Conservation (phyloP, 1,284 basidiomycete genomes). For the Thecaphora frezii region DNA sequence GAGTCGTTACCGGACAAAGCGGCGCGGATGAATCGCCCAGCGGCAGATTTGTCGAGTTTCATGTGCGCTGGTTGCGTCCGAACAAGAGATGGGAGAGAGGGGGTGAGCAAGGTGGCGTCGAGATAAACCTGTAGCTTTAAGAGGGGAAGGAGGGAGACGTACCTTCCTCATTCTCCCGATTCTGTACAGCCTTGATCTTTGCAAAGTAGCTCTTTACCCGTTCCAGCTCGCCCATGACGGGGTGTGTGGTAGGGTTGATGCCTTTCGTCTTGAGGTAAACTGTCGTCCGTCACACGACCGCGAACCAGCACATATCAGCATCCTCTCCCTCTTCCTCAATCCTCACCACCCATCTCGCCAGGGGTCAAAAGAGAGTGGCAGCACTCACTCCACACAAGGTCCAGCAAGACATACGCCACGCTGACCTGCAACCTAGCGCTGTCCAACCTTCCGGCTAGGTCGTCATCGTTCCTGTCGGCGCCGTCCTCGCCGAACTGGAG, state of each 20-base stretch:
- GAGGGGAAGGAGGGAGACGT: not conserved
- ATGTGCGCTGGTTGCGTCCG: not conserved
- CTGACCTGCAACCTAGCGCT: conserved; percentile 40
- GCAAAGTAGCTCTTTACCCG: conserved; percentile 45
- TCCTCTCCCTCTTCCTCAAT: no score
- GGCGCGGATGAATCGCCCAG: conserved; percentile 34
- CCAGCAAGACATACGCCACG: conserved; percentile 41
- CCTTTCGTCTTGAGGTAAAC: conserved; percentile 44
- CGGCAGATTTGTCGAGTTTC: conserved; percentile 31
- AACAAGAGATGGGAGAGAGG: no score
- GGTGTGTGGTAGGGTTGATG: conserved; percentile 35
- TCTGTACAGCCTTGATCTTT: conserved; percentile 40
- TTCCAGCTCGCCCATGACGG: conserved; percentile 40
- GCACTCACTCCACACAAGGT: conserved; percentile 40
- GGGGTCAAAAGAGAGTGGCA: not conserved
- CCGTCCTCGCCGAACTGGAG: not conserved
- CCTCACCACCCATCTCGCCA: no score
- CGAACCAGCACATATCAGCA: not conserved
- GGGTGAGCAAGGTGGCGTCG: no score
- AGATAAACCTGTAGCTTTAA: no score
- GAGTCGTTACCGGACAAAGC: conserved; percentile 18
- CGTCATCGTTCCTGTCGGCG: no score
- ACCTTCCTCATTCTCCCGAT: conserved; percentile 14
- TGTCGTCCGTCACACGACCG: not conserved
- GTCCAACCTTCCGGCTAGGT: conserved; percentile 39